These are phyloP conservation scores for Mucor mucedo DNA, from an alignment of 371 early-diverging fungal genomes.

Conservation along the genomic window DNA sequence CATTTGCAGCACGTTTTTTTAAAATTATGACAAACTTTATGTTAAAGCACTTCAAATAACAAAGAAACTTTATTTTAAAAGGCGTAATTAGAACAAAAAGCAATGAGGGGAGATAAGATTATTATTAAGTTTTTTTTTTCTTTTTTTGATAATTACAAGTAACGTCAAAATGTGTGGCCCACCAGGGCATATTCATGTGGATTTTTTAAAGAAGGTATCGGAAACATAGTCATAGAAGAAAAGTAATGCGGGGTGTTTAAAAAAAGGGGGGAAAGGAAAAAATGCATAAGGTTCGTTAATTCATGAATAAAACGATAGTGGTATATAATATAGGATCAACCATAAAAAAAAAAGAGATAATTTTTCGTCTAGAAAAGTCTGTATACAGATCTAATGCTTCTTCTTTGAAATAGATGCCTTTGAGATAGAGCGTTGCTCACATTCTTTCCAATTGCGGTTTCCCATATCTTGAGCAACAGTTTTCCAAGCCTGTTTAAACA, in stretches of 20 bases:
- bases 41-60: not conserved
- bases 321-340: not conserved
- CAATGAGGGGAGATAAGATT: not conserved
- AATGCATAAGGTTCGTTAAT: not conserved
- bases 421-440: conserved; percentile 31
- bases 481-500: conserved; percentile 52
- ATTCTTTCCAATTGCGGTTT: conserved; percentile 44
- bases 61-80: not conserved
- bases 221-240: not conserved
- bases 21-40: not conserved
- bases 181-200: not conserved
- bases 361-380: conserved; percentile 3
- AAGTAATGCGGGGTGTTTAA: not conserved
- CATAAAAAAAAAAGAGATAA: not conserved
- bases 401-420: not conserved
- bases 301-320: not conserved
- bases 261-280: not conserved
- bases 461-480: conserved; percentile 40
- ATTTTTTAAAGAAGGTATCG: not conserved
- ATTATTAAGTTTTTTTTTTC: not conserved
- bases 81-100: not conserved
- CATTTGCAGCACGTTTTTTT: not conserved
- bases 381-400: not conserved
- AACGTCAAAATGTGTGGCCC: not conserved
- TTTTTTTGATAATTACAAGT: conserved; percentile 9